phyloP scores from a whole-genome alignment of 176 grass and related monocot species.

The Carex pumila region DNA sequence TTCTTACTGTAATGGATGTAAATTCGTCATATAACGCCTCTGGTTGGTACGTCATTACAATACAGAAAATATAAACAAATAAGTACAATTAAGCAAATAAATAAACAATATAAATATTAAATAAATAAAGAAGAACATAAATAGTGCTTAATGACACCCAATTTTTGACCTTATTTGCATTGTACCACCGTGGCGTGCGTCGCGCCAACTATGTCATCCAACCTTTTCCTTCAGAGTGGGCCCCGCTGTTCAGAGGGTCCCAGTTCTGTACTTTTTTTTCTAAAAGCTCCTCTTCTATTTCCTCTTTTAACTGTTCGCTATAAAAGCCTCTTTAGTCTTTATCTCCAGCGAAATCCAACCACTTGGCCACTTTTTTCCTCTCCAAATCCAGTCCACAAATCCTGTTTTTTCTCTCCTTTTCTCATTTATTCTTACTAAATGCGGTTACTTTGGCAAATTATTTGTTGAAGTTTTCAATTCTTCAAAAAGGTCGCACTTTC shows the following conservation, averaged over 20 bases:
- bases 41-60: too few species aligned
- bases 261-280: neutral
- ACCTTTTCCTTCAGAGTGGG: neutral
- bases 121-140: neutral
- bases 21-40: too few species aligned
- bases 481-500: neutral
- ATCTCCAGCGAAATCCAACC: slow-evolving; percentile 16
- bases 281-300: slow-evolving; percentile 23
- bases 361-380: slow-evolving; percentile 11
- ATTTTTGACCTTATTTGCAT: neutral
- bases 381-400: slow-evolving; percentile 20
- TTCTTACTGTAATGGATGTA: too few species aligned
- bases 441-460: neutral
- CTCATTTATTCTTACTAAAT: slow-evolving; percentile 5
- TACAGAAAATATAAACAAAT: too few species aligned
- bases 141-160: neutral
- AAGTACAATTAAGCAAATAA: neutral
- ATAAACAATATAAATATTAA: neutral
- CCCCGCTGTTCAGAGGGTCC: neutral
- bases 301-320: slow-evolving; percentile 16
- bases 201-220: slow-evolving; percentile 17
- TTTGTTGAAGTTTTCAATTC: neutral
- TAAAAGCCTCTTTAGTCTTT: neutral
- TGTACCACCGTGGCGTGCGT: slow-evolving; percentile 25
- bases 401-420: neutral